Base-by-base conservation (phyloP, 2,329 filamentous ascomycete species). In the Fusarium sp. region DNA sequence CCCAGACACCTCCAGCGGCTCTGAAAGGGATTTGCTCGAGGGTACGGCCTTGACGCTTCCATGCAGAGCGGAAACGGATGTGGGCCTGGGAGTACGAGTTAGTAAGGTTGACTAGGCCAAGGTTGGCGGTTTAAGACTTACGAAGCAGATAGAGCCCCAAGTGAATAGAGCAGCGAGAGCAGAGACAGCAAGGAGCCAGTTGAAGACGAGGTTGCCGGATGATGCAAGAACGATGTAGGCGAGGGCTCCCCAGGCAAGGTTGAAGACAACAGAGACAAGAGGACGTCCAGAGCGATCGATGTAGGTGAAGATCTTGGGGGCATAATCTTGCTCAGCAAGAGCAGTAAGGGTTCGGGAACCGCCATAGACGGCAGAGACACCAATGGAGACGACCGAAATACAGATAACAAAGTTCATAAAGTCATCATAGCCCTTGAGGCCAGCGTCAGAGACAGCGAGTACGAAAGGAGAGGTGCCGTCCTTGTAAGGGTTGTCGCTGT, bases 21-120 rank as follows among this genome's bases (percentile, higher is more conserved):
- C 78, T 77, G 80, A 89, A 92, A 2, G 89, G 86, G 6, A 92
- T 84, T 72, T 89, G 87, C n/a, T 90, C 86, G 6, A 89, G 75
- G 3, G 80, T 83, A 70, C 85, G 87, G 23, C 88, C 88, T 56
- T 89, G 83, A 17, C 77, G 73, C 21, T 74, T 76, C 88, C 88
- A 91, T 0, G 87, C 89, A 6, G 73, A 66, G 36, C 89, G 87
- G 83, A 90, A 91, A n/a, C 88, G 88, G 69, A 91, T 89, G 71
- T 91, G 88, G 1, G 58, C 39, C 71, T 74, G 7, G 0, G 2
- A 1, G 2, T 4, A 1, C 0, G 0, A 4, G 30, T 71, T 17
- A 71, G 59, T 19, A 2, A 20, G 2, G 0, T 3, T 0, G 10
- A 2, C 1, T 10, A 6, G 12, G 0, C 15, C 0, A 20, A 2